A percentile compares a stretch with the other conserved stretches of the same genome.
These are phyloP conservation scores for Pyrus betulifolia DNA, from an alignment of 306 rosid genomes.

Conservation along the genomic window DNA sequence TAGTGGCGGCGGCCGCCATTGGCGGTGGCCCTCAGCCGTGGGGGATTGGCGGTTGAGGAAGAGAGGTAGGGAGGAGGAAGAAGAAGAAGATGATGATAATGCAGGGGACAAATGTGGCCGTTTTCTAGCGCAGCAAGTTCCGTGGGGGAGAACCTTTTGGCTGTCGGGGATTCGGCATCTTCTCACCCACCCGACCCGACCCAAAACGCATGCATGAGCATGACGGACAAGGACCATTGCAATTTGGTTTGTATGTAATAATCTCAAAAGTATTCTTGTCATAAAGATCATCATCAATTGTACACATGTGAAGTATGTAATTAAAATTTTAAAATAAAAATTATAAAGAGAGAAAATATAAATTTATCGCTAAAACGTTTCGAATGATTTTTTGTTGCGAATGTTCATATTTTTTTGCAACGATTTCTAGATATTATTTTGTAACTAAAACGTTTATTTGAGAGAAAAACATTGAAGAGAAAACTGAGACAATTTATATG, in stretches of 20 bases:
- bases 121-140: neutral
- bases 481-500: too few relatives aligned
- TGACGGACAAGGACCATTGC: neutral
- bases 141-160: neutral
- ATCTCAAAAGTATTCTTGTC: too few relatives aligned
- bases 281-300: too few relatives aligned
- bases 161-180: neutral
- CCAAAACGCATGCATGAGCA: neutral
- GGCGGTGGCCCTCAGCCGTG: neutral
- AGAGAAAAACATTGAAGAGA: too few relatives aligned
- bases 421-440: too few relatives aligned
- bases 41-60: neutral
- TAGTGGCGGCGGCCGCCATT: conserved; percentile 60
- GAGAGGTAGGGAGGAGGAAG: neutral
- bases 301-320: too few relatives aligned
- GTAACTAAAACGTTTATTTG: too few relatives aligned
- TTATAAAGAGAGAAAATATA: too few relatives aligned
- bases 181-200: neutral
- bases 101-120: neutral
- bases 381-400: too few relatives aligned
- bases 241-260: neutral
- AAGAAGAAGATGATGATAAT: neutral
- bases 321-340: too few relatives aligned
- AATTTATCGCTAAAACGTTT: too few relatives aligned
- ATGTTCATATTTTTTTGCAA: too few relatives aligned